Evolutionary conservation across 345 rosid species (phyloP), one percentile per base, ranked within the genome.

Genomic region (Sonneratia caseolaris): DNA sequence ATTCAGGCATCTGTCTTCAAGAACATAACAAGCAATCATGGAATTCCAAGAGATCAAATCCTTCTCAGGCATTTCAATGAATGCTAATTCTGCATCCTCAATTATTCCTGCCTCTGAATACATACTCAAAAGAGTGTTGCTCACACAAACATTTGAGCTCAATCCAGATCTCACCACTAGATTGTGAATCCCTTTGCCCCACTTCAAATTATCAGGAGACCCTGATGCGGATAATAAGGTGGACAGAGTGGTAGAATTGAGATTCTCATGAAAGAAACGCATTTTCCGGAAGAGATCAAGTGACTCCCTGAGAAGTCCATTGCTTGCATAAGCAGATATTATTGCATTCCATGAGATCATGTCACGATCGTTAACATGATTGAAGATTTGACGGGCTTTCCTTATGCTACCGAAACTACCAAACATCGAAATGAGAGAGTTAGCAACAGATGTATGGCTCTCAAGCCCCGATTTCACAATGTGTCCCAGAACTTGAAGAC

Each of bases 1-100:
- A 66, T 84, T 82, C 51, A 79, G 36, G 79, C 78, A 79, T 76
- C 84, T 89, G 48, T 88, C 89, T 75, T 84, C 80, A 69, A 81
- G 87, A 70, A 78, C 89, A 79, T 85, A 80, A 78, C 84, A 81
- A 76, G 84, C 84, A 57, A 93, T 78, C 83, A 91, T 80, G 59
- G 97, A 85, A 81, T 93, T 91, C 90, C 90, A 91, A 53, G 97
- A 86, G 76, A 91, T 87, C 76, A 79, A 73, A 85, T 93, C 98
- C 82, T 77, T 89, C 66, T 82, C 81, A 0, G 75, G 76, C 90
- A 91, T 93, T 77, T 72, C 83, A 74, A 70, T 74, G 78, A 93
- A 93, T 47, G 91, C 83, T 68, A 76, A 74, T 69, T 84, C 86
- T 64, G 97, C 90, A 70, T 87, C 85, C 75, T 83, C 82, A 11